Evolutionary conservation across 2,329 filamentous ascomycete genomes (phyloP).

Genomic region (Hawksworthiomyces lignivorus): DNA sequence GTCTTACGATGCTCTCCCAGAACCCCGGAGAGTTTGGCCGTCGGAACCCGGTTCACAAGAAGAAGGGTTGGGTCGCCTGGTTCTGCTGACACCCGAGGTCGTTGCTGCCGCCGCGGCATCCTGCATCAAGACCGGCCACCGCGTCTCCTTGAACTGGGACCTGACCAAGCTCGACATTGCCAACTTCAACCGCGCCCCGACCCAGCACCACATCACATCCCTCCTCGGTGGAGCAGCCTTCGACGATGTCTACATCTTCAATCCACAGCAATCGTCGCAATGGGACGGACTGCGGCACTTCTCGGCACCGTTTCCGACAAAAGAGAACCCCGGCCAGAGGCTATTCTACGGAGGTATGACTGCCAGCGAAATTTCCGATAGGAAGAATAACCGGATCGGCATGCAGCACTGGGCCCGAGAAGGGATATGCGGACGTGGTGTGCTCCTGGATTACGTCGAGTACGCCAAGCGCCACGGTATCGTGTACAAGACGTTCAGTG

Average conservation of each 20-base stretch:
- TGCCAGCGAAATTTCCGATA: slow-evolving; percentile 35
- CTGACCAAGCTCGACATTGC: slow-evolving; percentile 30
- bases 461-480: slow-evolving; percentile 34
- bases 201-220: slow-evolving; percentile 30
- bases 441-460: slow-evolving; percentile 41
- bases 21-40: slow-evolving; percentile 40
- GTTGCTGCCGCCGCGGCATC: slow-evolving; percentile 39
- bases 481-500: slow-evolving; percentile 27
- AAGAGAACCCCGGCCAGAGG: slow-evolving; percentile 24
- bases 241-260: slow-evolving; percentile 35
- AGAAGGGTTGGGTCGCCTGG: slow-evolving; percentile 45
- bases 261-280: slow-evolving; percentile 39
- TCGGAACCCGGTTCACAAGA: slow-evolving; percentile 35
- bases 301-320: slow-evolving; percentile 30
- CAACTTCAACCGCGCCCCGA: slow-evolving; percentile 21
- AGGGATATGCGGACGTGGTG: slow-evolving; percentile 42
- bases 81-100: slow-evolving; percentile 42
- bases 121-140: slow-evolving; percentile 43
- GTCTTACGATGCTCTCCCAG: slow-evolving; percentile 35
- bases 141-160: slow-evolving; percentile 34
- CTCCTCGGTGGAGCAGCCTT: slow-evolving; percentile 23
- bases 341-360: slow-evolving; percentile 43
- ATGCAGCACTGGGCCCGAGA: slow-evolving; percentile 26
- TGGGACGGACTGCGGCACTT: slow-evolving; percentile 45
- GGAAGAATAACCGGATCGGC: slow-evolving; percentile 35